phyloP scores from a whole-genome alignment of 2,329 filamentous ascomycete genomes.

The Monilinia aucupariae region DNA sequence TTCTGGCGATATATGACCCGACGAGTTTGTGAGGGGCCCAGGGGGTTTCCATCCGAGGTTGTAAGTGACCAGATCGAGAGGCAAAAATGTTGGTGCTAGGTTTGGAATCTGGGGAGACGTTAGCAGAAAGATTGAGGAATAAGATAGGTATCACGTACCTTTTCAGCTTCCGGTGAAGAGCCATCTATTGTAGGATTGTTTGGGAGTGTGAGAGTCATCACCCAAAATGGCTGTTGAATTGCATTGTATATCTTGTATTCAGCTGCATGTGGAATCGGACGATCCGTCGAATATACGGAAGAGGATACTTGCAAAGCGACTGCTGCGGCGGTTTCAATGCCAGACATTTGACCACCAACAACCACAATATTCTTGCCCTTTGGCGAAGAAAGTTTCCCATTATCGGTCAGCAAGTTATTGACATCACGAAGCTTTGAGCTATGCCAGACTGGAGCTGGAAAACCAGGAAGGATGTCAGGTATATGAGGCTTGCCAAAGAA shows the following conservation, averaged over 20 bases:
- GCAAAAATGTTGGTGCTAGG: slow-evolving; percentile 58
- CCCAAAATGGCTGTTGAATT: slow-evolving; percentile 64
- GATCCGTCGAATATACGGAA: slow-evolving; percentile 47
- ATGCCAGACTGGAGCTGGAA: slow-evolving; percentile 51
- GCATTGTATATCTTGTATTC: slow-evolving; percentile 62
- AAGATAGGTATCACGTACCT: slow-evolving; percentile 15
- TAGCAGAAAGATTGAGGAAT: background rate
- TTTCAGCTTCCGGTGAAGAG: slow-evolving; percentile 24
- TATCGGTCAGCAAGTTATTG: slow-evolving; percentile 41
- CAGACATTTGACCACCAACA: slow-evolving; percentile 78
- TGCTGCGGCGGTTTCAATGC: slow-evolving; percentile 68
- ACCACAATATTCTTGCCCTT: slow-evolving; percentile 60
- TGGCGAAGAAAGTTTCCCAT: slow-evolving; percentile 28
- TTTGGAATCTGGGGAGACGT: slow-evolving; percentile 36
- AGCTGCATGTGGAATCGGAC: slow-evolving; percentile 41
- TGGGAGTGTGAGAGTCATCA: slow-evolving; percentile 52
- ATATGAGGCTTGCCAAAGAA: slow-evolving; percentile 64
- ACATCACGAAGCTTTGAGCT: slow-evolving; percentile 62
- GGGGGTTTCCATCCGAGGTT: slow-evolving; percentile 59
- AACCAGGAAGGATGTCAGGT: slow-evolving; percentile 41
- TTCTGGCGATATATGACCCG: slow-evolving; percentile 58
- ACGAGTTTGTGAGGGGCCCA: slow-evolving; percentile 53
- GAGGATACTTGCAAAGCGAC: slow-evolving; percentile 68
- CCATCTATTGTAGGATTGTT: slow-evolving; percentile 26
- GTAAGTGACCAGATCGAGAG: slow-evolving; percentile 67